Base-by-base conservation (phyloP, 73 alveolate species). In the Paramecium octaurelia region DNA sequence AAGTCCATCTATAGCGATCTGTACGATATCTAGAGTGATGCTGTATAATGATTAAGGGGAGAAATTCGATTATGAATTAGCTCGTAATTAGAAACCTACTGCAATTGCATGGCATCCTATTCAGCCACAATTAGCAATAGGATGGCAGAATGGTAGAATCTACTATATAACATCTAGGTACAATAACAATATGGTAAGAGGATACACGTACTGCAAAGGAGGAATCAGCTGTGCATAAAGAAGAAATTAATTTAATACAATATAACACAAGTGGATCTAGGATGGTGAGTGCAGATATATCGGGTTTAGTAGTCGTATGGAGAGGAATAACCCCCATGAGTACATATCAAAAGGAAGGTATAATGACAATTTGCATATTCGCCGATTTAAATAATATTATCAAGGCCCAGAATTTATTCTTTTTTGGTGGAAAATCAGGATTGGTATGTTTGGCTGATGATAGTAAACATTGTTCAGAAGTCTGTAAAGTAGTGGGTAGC, bases 381-480 rank as follows among this genome's bases (percentile, higher is more conserved):
- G 83, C 96, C 95, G 92, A 86, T 42, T 42, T 92, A 54, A 88
- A 92, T 70, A 93, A 77, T 69, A 59, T 90, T 69, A 92, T 60
- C 31, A 89, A 73, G 40, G 21, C 75, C 34, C 48, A 50, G 38
- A 94, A 94, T 86, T 88, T 97, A 60, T 98, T 98, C 97, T 98
- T 98, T 92, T 98, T 98, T 88, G 99, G 98, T 10, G 99, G 99
- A 27, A 92, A 95, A 42, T 95, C 98, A 2, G 99, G 99, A 12
- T 94, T 97, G 0, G 98, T 98, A n/a, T 97, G 98, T 92, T 93
- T 98, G 93, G 99, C 99, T n/a, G 99, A 98, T 95, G 99, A 98
- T 93, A 76, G 92, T 24, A 95, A 95, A 87, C 95, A 97, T 87
- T 96, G 98, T 75, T 96, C 99, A 46, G 99, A 98, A 92, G 99